A percentile compares a stretch with the other conserved stretches of the same genome.
Evolutionary conservation across 1,284 basidiomycete species (phyloP).

Genomic region (Crocinoboletus sp.): DNA sequence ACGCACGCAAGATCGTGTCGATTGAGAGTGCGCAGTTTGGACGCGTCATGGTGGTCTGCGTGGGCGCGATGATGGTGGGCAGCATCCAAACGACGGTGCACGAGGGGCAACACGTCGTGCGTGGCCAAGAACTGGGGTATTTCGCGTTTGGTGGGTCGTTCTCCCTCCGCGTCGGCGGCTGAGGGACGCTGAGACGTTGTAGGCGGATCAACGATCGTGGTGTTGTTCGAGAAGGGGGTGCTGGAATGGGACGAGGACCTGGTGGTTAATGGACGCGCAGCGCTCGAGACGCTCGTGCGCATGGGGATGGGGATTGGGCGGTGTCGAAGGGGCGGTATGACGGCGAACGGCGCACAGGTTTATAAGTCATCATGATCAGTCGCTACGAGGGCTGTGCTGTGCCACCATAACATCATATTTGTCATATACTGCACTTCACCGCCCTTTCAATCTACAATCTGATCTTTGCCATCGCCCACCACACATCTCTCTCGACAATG

Average conservation of each 20-base stretch:
- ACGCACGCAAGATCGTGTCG: constrained; percentile 84
- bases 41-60: constrained; percentile 83
- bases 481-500: too few species aligned
- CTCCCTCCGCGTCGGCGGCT: not conserved
- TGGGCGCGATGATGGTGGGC: constrained; percentile 95
- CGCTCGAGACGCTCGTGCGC: constrained; percentile 84
- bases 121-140: constrained; percentile 91
- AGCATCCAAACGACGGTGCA: constrained; percentile 83
- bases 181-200: not conserved
- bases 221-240: constrained; percentile 78
- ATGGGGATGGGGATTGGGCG: constrained; percentile 85
- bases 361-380: too few species aligned
- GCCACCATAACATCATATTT: too few species aligned
- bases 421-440: too few species aligned
- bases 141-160: constrained; percentile 79
- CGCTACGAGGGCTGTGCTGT: too few species aligned
- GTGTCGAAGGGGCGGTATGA: constrained; percentile 10
- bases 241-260: constrained; percentile 92
- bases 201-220: constrained; percentile 89
- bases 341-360: constrained; percentile 10
- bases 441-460: too few species aligned
- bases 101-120: constrained; percentile 73
- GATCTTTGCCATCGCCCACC: too few species aligned
- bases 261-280: constrained; percentile 76
- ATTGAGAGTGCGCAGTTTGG: constrained; percentile 87